Conservation (phyloP, 2,329 filamentous ascomycete genomes). For the Colletotrichum tanaceti region DNA sequence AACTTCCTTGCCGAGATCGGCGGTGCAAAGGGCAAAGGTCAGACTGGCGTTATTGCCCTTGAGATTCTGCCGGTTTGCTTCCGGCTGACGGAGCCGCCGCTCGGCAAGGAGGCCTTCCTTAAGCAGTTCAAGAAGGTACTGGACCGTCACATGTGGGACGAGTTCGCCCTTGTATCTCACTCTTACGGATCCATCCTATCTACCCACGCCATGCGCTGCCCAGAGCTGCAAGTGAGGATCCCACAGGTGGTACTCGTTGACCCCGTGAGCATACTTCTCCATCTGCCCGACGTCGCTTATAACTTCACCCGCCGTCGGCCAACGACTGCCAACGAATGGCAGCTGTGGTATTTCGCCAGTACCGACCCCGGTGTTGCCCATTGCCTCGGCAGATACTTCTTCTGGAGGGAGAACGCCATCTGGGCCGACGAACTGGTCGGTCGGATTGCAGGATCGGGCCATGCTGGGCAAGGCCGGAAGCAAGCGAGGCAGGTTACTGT, state of each 20-base stretch:
- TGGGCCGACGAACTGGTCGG: conserved; percentile 73
- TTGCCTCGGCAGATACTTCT: conserved; percentile 73
- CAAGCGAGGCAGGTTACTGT: conserved; percentile 62
- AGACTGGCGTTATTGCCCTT: conserved; percentile 72
- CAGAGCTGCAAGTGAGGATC: conserved; percentile 62
- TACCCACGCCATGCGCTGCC: conserved; percentile 68
- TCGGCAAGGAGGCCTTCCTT: conserved; percentile 64
- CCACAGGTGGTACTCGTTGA: conserved; percentile 63
- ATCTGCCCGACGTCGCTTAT: conserved; percentile 76
- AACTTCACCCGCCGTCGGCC: conserved; percentile 72
- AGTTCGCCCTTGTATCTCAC: conserved; percentile 71
- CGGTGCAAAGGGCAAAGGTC: conserved; percentile 48
- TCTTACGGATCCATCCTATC: conserved; percentile 71
- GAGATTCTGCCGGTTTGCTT: conserved; percentile 75
- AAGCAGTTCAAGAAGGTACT: conserved; percentile 68
- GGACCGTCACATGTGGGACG: conserved; percentile 65
- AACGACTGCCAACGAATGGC: conserved; percentile 72
- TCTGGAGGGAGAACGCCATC: conserved; percentile 77
- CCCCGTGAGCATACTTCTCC: conserved; percentile 74
- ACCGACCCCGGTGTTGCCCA: conserved; percentile 75
- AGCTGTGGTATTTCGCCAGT: conserved; percentile 77
- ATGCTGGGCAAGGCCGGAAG: conserved; percentile 39
- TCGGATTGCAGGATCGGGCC: background rate
- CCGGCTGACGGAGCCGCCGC: conserved; percentile 67
- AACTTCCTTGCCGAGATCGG: conserved; percentile 65